phyloP scores from a whole-genome alignment of 78 protist species.

The Guillardia theta region DNA sequence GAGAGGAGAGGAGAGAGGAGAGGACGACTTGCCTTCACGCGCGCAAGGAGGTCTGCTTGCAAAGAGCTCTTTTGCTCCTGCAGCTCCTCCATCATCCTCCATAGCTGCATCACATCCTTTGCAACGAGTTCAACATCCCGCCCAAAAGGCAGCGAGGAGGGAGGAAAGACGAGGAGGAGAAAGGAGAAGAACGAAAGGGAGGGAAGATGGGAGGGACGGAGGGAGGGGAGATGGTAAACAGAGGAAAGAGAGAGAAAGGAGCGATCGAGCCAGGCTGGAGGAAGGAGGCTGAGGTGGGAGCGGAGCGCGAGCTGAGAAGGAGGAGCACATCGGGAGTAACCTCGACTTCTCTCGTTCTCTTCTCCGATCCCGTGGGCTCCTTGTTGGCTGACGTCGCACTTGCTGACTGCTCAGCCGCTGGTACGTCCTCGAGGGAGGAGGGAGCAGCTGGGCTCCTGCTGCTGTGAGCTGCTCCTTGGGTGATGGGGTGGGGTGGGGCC shows the following conservation, averaged over 20 bases:
- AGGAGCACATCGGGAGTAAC: too few relatives aligned
- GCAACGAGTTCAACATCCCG: too few relatives aligned
- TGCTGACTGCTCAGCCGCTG: too few relatives aligned
- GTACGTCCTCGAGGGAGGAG: too few relatives aligned
- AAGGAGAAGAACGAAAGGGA: background rate
- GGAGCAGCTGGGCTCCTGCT: too few relatives aligned
- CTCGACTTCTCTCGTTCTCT: background rate
- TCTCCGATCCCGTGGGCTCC: background rate
- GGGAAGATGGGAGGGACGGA: background rate
- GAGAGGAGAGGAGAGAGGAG: background rate
- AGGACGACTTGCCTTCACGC: background rate
- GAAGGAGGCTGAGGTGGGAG: background rate
- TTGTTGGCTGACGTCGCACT: too few relatives aligned
- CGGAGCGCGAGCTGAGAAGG: background rate
- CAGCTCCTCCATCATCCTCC: background rate
- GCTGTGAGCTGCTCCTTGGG: too few relatives aligned
- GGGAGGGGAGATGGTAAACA: background rate
- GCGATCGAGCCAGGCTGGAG: background rate
- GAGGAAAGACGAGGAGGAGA: background rate
- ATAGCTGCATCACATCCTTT: too few relatives aligned
- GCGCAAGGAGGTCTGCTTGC: background rate
- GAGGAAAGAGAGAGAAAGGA: background rate
- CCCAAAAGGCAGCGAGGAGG: background rate
- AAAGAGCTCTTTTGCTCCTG: background rate
- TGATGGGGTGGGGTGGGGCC: too few relatives aligned